These are phyloP conservation scores for Mrakia hoshinonis DNA, from an alignment of 768 basidiomycete genomes.

Conservation along the genomic window DNA sequence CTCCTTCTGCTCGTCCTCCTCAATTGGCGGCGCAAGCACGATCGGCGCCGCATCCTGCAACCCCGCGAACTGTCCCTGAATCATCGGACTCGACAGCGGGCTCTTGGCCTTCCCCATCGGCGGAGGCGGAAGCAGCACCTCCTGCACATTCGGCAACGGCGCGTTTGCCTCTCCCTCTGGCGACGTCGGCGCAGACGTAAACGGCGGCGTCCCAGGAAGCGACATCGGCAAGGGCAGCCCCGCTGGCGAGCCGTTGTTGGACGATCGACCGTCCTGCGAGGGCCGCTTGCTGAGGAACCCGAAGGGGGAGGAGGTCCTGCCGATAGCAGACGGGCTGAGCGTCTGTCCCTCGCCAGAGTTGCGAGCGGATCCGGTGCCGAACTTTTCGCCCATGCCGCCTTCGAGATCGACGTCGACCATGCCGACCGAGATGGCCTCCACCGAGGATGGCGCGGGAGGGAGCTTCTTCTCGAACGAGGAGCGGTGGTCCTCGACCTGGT, in stretches of 20 bases:
- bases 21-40: neutral
- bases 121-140: neutral
- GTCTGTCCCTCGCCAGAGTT: neutral
- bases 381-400: slow-evolving; percentile 36
- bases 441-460: neutral
- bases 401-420: slow-evolving; percentile 43
- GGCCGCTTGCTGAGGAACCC: slow-evolving; percentile 2
- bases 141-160: neutral
- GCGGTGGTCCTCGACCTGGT: neutral
- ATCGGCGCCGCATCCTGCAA: neutral
- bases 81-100: neutral
- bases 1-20: neutral
- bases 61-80: slow-evolving; percentile 1
- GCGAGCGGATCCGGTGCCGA: slow-evolving; percentile 28
- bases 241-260: neutral
- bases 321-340: neutral
- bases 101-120: slow-evolving; percentile 16
- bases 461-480: slow-evolving; percentile 13
- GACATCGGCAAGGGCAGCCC: slow-evolving; percentile 26
- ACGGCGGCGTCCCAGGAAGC: slow-evolving; percentile 24
- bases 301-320: slow-evolving; percentile 13
- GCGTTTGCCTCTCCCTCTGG: neutral
- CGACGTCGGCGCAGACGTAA: slow-evolving; percentile 1
- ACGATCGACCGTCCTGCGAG: slow-evolving; percentile 6
- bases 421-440: slow-evolving; percentile 23